A percentile compares a stretch with the other conserved stretches of the same genome.
Evolutionary conservation across 257 asterid genomes (phyloP).

Genomic region (Anisodus tanguticus): DNA sequence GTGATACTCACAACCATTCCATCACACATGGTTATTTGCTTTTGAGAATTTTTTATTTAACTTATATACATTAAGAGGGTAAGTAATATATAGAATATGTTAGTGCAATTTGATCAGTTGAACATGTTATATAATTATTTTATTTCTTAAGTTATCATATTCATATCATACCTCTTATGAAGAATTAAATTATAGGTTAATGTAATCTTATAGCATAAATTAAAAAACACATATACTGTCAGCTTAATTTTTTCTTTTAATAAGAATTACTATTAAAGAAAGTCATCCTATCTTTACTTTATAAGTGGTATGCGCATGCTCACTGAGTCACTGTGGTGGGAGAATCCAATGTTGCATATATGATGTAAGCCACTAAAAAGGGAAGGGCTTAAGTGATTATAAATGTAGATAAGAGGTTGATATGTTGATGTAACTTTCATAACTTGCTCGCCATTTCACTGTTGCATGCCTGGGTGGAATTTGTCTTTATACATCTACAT

Average conservation of each 20-base stretch:
- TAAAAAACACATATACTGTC: no score
- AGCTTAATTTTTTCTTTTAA: no score
- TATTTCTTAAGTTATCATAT: no score
- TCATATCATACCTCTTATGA: no score
- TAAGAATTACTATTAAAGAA: not conserved
- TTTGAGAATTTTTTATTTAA: not conserved
- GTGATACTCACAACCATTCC: not conserved
- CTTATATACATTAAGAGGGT: not conserved
- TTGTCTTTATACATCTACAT: not conserved
- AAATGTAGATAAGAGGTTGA: slow-evolving; percentile 61
- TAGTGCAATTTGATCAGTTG: not conserved
- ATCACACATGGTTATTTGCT: not conserved
- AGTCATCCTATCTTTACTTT: not conserved
- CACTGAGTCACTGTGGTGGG: slow-evolving; percentile 39
- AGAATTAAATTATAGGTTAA: no score
- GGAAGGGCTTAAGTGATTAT: slow-evolving; percentile 21
- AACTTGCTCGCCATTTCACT: slow-evolving; percentile 52
- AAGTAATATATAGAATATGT: not conserved
- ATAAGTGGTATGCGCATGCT: slow-evolving; percentile 36
- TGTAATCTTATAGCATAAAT: no score
- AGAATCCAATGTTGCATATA: slow-evolving; percentile 39
- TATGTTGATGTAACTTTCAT: slow-evolving; percentile 69
- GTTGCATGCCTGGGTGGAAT: slow-evolving; percentile 8
- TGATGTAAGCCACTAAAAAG: slow-evolving; percentile 59
- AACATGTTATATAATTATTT: no score